A percentile compares a stretch with the other conserved stretches of the same genome.
Evolutionary conservation across 2,329 filamentous ascomycete genomes (phyloP).

Genomic region (Aspergillus vadensis): DNA sequence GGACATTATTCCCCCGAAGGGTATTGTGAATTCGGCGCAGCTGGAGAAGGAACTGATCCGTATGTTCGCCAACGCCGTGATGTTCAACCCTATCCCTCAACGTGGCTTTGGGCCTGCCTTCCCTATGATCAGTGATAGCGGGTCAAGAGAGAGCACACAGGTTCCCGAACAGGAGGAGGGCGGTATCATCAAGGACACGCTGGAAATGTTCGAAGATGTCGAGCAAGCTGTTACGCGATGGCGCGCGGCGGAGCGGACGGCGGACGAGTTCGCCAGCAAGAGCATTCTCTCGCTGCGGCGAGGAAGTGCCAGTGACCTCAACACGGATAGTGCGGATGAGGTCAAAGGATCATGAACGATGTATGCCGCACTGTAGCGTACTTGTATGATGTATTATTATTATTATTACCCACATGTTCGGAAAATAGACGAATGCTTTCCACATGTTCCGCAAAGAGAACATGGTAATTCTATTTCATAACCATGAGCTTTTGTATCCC

Average conservation of each 20-base stretch:
- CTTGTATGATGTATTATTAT: constrained; percentile 22
- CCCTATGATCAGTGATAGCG: constrained; percentile 48
- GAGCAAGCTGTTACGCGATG: constrained; percentile 76
- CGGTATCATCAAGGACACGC: constrained; percentile 81
- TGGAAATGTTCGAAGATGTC: constrained; percentile 87
- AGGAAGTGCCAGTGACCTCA: constrained; percentile 41
- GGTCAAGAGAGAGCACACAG: constrained; percentile 43
- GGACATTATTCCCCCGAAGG: constrained; percentile 80
- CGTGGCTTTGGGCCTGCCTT: constrained; percentile 69
- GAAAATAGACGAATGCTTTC: constrained; percentile 4
- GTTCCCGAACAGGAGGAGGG: constrained; percentile 76
- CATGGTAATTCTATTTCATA: constrained; percentile 2
- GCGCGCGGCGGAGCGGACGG: constrained; percentile 66
- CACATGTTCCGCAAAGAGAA: background rate
- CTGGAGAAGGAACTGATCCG: constrained; percentile 90
- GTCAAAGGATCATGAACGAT: constrained; percentile 29
- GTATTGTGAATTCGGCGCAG: constrained; percentile 90
- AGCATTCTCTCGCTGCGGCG: constrained; percentile 40
- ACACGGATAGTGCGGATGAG: constrained; percentile 40
- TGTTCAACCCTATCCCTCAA: constrained; percentile 90
- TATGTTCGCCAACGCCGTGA: constrained; percentile 97
- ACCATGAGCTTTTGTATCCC: constrained; percentile 4
- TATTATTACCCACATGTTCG: constrained; percentile 10
- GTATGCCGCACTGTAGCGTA: background rate
- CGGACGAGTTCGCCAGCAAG: constrained; percentile 42